Conservation (phyloP, 805 yeast genomes). For the Candida railenensis region DNA sequence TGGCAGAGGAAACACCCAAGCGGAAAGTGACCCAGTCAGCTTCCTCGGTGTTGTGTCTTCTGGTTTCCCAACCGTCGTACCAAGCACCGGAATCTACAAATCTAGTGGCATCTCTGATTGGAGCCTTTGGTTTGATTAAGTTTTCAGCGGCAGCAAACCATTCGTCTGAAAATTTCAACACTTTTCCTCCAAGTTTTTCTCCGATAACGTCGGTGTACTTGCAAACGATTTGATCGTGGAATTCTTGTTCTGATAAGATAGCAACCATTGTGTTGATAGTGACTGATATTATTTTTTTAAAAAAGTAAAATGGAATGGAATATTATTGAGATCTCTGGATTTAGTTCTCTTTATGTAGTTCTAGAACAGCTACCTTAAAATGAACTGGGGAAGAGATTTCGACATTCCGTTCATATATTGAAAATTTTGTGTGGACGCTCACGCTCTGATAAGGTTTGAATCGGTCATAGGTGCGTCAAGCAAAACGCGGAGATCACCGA, state of each 20-base stretch:
- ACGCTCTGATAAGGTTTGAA: slow-evolving; percentile 2
- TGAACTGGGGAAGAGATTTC: too few relatives aligned
- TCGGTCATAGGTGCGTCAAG: slow-evolving; percentile 5
- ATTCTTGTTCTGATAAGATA: slow-evolving; percentile 29
- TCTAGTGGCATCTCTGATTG: slow-evolving; percentile 76
- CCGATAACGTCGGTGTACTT: slow-evolving; percentile 79
- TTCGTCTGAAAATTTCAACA: slow-evolving; percentile 74
- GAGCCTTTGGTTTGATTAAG: slow-evolving; percentile 75
- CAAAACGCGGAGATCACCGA: slow-evolving; percentile 1
- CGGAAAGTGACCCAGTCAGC: slow-evolving; percentile 86
- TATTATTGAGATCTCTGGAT: too few relatives aligned
- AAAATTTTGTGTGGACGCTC: not conserved
- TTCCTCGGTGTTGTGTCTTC: slow-evolving; percentile 83
- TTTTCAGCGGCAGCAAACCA: slow-evolving; percentile 95
- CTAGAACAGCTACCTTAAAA: too few relatives aligned
- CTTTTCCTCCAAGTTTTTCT: slow-evolving; percentile 76
- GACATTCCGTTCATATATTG: not conserved
- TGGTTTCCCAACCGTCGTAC: slow-evolving; percentile 99
- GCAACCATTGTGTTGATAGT: slow-evolving; percentile 13
- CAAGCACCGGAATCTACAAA: slow-evolving; percentile 89
- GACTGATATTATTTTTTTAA: not conserved
- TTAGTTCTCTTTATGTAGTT: too few relatives aligned
- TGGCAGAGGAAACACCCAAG: slow-evolving; percentile 82
- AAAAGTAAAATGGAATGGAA: too few relatives aligned
- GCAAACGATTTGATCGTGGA: slow-evolving; percentile 46